Evolutionary conservation across 1,139 yeast genomes (phyloP).

Genomic region (Yamadazyma aaseri): DNA sequence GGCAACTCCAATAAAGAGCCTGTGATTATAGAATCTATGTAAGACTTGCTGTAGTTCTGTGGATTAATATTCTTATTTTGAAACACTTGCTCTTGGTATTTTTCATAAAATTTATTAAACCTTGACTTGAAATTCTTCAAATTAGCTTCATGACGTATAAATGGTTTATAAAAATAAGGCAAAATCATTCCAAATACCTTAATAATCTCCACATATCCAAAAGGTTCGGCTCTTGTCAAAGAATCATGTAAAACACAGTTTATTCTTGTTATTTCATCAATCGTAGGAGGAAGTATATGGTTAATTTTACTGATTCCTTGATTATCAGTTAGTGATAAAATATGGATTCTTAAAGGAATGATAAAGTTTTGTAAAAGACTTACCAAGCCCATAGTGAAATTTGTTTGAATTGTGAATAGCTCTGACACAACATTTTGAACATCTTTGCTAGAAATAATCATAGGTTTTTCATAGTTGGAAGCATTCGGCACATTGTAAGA

Average conservation of each 20-base stretch:
- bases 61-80: constrained; percentile 29
- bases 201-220: constrained; percentile 70
- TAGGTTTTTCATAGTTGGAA: constrained; percentile 14
- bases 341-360: constrained; percentile 73
- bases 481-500: constrained; percentile 54
- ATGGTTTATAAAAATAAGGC: constrained; percentile 90
- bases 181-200: constrained; percentile 77
- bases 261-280: constrained; percentile 87
- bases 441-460: constrained; percentile 6
- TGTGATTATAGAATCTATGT: constrained; percentile 66
- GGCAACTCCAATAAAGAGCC: constrained; percentile 69
- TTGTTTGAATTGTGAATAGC: constrained; percentile 66
- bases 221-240: constrained; percentile 60
- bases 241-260: constrained; percentile 83
- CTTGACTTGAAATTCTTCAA: constrained; percentile 30
- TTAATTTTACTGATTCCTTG: constrained; percentile 64
- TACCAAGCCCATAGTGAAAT: constrained; percentile 68
- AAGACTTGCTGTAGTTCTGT: constrained; percentile 49
- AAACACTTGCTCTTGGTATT: constrained; percentile 47
- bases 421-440: constrained; percentile 60
- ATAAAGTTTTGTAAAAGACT: constrained; percentile 74
- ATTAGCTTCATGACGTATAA: constrained; percentile 89
- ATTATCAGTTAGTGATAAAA: constrained; percentile 48
- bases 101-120: constrained; percentile 47
- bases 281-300: constrained; percentile 86